Evolutionary conservation across 129 eudicot species (phyloP).

Genomic region (Flaveria bidentis): DNA sequence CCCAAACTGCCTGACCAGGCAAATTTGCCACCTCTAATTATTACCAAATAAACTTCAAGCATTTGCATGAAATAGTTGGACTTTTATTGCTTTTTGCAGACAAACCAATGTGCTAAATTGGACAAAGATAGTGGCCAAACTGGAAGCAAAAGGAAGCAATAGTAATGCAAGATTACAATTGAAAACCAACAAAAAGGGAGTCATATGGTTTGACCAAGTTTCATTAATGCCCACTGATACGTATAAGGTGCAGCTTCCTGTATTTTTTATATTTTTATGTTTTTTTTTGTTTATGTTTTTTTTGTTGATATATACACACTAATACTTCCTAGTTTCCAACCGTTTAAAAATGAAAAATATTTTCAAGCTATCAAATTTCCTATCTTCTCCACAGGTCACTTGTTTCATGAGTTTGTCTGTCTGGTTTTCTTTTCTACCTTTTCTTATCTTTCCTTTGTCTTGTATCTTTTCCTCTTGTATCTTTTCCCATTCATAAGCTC

Average conservation of each 20-base stretch:
- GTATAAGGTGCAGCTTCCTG: constrained; percentile 56
- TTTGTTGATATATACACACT: neutral
- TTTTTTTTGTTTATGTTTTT: neutral
- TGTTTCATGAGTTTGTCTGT: neutral
- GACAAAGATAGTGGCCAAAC: constrained; percentile 58
- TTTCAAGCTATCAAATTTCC: constrained; percentile 4
- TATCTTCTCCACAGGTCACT: neutral
- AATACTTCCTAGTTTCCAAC: constrained; percentile 10
- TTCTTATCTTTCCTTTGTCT: neutral
- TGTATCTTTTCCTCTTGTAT: neutral
- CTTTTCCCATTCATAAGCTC: neutral
- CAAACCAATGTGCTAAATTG: constrained; percentile 61
- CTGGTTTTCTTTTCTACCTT: neutral
- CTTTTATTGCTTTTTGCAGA: constrained; percentile 42
- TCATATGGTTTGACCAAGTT: constrained; percentile 96
- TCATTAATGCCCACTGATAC: constrained; percentile 90
- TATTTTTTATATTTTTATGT: neutral
- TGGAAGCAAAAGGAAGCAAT: constrained; percentile 68
- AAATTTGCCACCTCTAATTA: constrained; percentile 7
- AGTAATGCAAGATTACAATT: constrained; percentile 64
- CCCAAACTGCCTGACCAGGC: neutral
- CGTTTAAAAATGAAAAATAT: neutral
- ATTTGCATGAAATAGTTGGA: neutral
- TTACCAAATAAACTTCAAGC: neutral
- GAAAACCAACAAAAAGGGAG: constrained; percentile 63